Percentiles rank a stretch among this genome's conserved stretches.
Evolutionary conservation across 306 rosid genomes (phyloP).

Genomic region (Senna siamea): DNA sequence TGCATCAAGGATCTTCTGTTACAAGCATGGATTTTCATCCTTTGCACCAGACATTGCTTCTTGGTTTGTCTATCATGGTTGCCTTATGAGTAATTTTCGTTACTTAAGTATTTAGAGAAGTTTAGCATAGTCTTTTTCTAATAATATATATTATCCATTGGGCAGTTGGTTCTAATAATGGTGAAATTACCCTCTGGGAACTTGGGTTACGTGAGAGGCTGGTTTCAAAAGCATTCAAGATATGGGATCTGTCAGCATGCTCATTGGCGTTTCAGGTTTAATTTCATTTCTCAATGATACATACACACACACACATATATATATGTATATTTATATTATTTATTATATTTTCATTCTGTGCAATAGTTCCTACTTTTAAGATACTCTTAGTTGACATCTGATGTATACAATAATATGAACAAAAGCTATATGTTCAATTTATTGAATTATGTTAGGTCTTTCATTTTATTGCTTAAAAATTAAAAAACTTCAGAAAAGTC

Average conservation of each 20-base stretch:
- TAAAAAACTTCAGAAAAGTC: slow-evolving; percentile 40
- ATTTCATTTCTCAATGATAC: not conserved
- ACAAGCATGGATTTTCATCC: slow-evolving; percentile 97
- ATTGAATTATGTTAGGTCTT: slow-evolving; percentile 20
- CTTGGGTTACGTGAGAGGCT: slow-evolving; percentile 68
- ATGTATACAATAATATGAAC: not conserved
- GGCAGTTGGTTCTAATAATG: slow-evolving; percentile 79
- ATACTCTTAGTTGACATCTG: slow-evolving; percentile 13
- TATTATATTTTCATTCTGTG: slow-evolving; percentile 10
- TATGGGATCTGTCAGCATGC: slow-evolving; percentile 63
- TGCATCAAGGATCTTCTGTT: slow-evolving; percentile 80
- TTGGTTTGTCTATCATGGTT: slow-evolving; percentile 55
- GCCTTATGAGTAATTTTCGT: slow-evolving; percentile 19
- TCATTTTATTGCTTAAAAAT: slow-evolving; percentile 36
- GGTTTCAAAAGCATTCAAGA: slow-evolving; percentile 79
- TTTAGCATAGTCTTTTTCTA: slow-evolving; percentile 21
- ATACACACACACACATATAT: no score
- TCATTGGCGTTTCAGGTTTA: slow-evolving; percentile 73
- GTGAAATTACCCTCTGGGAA: slow-evolving; percentile 86
- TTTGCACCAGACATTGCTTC: slow-evolving; percentile 68
- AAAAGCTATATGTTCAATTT: slow-evolving; percentile 19
- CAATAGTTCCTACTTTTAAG: slow-evolving; percentile 31
- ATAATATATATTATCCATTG: slow-evolving; percentile 36
- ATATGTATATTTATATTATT: no score
- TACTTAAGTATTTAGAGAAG: not conserved